phyloP scores from a whole-genome alignment of 2,329 filamentous ascomycete species.

The Cladorrhinum sp. region DNA sequence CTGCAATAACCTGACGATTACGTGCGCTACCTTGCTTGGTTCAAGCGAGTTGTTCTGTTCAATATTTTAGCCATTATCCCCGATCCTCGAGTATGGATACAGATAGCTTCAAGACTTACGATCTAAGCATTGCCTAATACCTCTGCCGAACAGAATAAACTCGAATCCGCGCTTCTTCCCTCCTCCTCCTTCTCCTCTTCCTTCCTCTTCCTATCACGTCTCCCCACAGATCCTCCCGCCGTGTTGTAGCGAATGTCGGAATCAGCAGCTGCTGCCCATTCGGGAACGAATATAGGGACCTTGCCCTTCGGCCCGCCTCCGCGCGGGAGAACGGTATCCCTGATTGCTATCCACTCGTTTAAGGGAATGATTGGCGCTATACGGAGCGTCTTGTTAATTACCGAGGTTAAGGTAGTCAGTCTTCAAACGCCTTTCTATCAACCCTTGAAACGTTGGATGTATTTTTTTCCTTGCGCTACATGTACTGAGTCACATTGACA shows the following conservation, averaged over 20 bases:
- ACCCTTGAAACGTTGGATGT: too few species aligned
- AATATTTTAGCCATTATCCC: conserved; percentile 41
- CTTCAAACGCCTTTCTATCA: too few species aligned
- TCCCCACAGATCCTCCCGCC: conserved; percentile 42
- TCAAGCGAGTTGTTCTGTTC: conserved; percentile 44
- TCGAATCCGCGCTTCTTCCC: conserved; percentile 34
- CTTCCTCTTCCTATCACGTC: conserved; percentile 40
- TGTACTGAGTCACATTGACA: too few species aligned
- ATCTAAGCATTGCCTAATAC: conserved; percentile 21
- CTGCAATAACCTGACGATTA: conserved; percentile 36
- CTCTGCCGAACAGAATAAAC: conserved; percentile 43
- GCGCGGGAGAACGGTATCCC: conserved; percentile 41
- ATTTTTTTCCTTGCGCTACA: too few species aligned
- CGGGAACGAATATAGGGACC: conserved; percentile 39
- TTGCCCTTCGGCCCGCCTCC: conserved; percentile 41
- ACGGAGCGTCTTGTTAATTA: conserved; percentile 36
- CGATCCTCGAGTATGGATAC: neutral
- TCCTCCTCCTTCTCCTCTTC: too few species aligned
- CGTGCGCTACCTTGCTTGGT: conserved; percentile 40
- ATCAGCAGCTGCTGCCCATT: conserved; percentile 38
- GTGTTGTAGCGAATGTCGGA: conserved; percentile 37
- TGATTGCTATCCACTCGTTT: conserved; percentile 41
- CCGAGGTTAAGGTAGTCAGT: too few species aligned
- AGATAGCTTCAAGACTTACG: conserved; percentile 16
- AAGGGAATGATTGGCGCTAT: conserved; percentile 44